These are phyloP conservation scores for Recurvomyces mirabilis DNA, from an alignment of 495 filamentous ascomycete species.

Conservation along the genomic window DNA sequence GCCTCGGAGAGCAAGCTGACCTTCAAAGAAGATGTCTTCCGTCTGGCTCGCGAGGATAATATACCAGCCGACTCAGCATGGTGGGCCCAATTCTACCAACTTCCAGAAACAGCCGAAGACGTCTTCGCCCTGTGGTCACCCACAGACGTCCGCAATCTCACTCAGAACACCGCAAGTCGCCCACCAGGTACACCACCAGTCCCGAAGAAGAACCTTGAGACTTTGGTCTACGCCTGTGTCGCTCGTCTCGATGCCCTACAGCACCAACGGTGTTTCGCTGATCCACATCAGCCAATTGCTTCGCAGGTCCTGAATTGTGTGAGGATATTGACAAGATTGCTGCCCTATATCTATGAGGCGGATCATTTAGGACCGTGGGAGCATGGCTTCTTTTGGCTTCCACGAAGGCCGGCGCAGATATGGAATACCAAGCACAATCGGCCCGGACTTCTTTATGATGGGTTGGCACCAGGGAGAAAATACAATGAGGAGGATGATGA, in stretches of 20 bases:
- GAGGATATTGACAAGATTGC: constrained; percentile 75
- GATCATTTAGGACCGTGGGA: constrained; percentile 83
- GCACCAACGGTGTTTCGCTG: constrained; percentile 81
- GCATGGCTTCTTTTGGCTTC: constrained; percentile 82
- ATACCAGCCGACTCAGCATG: constrained; percentile 85
- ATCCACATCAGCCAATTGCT: constrained; percentile 60
- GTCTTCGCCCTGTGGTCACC: constrained; percentile 94
- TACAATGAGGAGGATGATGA: constrained; percentile 37
- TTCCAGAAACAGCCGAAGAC: constrained; percentile 91
- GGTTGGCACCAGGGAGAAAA: constrained; percentile 39
- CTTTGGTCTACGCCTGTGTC: constrained; percentile 69
- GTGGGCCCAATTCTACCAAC: constrained; percentile 98
- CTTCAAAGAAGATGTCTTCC: constrained; percentile 98
- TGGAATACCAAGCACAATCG: constrained; percentile 6
- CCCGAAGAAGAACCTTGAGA: constrained; percentile 63
- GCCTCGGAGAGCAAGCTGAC: constrained; percentile 98
- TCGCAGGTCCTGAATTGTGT: constrained; percentile 92
- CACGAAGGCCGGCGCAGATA: constrained; percentile 38
- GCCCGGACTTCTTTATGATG: constrained; percentile 10
- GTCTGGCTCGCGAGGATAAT: constrained; percentile 76
- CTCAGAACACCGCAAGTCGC: constrained; percentile 53
- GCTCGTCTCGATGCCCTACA: constrained; percentile 70
- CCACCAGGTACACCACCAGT: constrained; percentile 38
- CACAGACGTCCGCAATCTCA: constrained; percentile 61
- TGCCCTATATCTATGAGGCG: constrained; percentile 88